Conservation (phyloP, 257 asterid species). For the Nicotiana tabacum region DNA sequence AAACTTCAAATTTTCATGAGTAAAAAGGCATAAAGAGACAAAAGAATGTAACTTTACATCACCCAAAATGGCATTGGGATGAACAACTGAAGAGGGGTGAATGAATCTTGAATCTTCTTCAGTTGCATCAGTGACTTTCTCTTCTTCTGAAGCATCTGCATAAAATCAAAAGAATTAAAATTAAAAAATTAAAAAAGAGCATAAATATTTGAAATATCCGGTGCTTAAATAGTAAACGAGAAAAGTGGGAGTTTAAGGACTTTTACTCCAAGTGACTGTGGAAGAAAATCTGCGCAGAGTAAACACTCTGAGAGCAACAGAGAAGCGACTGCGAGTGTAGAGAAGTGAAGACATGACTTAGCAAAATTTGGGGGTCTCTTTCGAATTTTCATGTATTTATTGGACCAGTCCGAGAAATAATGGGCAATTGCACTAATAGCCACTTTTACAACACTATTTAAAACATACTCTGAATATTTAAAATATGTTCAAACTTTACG, state of each 20-base stretch:
- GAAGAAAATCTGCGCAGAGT: slow-evolving; percentile 34
- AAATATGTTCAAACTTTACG: no score
- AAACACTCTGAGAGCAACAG: slow-evolving; percentile 30
- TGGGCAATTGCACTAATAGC: not conserved
- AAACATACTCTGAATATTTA: no score
- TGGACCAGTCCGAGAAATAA: not conserved
- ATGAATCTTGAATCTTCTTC: slow-evolving; percentile 28
- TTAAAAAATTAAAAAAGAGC: not conserved
- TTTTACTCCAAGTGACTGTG: slow-evolving; percentile 49
- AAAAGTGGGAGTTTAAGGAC: not conserved
- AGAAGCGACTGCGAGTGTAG: slow-evolving; percentile 20
- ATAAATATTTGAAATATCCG: not conserved
- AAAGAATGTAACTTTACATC: slow-evolving; percentile 39
- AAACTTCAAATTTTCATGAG: not conserved
- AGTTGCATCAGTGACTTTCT: slow-evolving; percentile 21
- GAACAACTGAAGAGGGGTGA: slow-evolving; percentile 71
- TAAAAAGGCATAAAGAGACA: not conserved
- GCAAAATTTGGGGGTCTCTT: not conserved
- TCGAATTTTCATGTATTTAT: not conserved
- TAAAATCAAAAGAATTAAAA: not conserved
- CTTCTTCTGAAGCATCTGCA: slow-evolving; percentile 47
- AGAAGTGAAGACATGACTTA: slow-evolving; percentile 28
- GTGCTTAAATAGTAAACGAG: not conserved
- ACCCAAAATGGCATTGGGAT: slow-evolving; percentile 57
- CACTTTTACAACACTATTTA: not conserved